A percentile compares a stretch with the other conserved stretches of the same genome.
Conservation (phyloP, 768 basidiomycete species). For the Lactarius hengduanensis region DNA sequence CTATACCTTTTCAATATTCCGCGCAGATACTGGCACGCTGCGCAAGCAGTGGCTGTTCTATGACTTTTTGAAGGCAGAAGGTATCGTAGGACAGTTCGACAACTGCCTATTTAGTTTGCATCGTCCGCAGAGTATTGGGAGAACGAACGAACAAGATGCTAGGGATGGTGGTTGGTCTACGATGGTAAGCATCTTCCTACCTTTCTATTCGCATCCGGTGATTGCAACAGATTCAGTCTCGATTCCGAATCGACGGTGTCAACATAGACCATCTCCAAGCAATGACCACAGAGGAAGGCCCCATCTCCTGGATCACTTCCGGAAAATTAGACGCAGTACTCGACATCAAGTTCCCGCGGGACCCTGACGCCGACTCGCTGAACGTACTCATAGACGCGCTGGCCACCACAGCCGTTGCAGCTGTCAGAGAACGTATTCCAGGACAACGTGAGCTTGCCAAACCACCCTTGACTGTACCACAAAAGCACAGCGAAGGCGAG, state of each 20-base stretch:
- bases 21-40: slow-evolving; percentile 79
- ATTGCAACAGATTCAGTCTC: slow-evolving; percentile 54
- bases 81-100: slow-evolving; percentile 95
- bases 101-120: slow-evolving; percentile 97
- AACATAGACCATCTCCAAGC: slow-evolving; percentile 94
- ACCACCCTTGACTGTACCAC: slow-evolving; percentile 78
- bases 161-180: slow-evolving; percentile 71
- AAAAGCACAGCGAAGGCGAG: slow-evolving; percentile 39
- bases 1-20: slow-evolving; percentile 89
- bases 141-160: slow-evolving; percentile 82
- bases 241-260: slow-evolving; percentile 95
- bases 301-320: slow-evolving; percentile 96
- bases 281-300: slow-evolving; percentile 76
- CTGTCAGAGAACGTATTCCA: slow-evolving; percentile 66
- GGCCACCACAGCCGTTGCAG: slow-evolving; percentile 55
- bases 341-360: slow-evolving; percentile 94
- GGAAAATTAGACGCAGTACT: slow-evolving; percentile 96
- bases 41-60: slow-evolving; percentile 96
- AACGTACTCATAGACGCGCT: slow-evolving; percentile 88
- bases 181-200: slow-evolving; percentile 13
- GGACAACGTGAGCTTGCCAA: slow-evolving; percentile 85
- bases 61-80: slow-evolving; percentile 87
- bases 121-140: slow-evolving; percentile 91
- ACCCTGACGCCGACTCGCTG: slow-evolving; percentile 69
- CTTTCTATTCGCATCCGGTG: not conserved